Conservation (phyloP, 345 rosid genomes). For the Eucalyptus pauciflora region DNA sequence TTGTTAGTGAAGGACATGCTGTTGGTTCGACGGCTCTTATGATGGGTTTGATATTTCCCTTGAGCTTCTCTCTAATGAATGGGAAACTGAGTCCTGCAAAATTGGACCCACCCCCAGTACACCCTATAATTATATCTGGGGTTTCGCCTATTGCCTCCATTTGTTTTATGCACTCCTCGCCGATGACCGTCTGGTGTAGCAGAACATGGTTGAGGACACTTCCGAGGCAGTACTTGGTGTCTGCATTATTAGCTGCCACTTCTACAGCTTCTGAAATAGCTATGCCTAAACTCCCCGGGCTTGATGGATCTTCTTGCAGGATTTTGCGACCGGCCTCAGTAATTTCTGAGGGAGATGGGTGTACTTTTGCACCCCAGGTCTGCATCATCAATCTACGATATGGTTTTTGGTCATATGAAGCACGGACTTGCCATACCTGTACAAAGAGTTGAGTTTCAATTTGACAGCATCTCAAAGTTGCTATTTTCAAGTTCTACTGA, state of each 20-base stretch:
- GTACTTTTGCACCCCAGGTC: slow-evolving; percentile 96
- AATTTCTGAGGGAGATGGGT: slow-evolving; percentile 70
- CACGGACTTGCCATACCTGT: slow-evolving; percentile 97
- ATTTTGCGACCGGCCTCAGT: slow-evolving; percentile 70
- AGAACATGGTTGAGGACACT: slow-evolving; percentile 90
- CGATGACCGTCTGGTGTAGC: slow-evolving; percentile 89
- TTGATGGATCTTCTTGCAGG: slow-evolving; percentile 51
- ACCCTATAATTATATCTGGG: slow-evolving; percentile 84
- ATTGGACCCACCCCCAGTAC: slow-evolving; percentile 96
- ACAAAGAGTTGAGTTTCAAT: not conserved
- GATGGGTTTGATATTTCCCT: slow-evolving; percentile 70
- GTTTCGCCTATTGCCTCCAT: slow-evolving; percentile 80
- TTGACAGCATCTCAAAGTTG: not conserved
- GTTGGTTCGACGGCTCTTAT: slow-evolving; percentile 83
- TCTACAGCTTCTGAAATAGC: slow-evolving; percentile 98
- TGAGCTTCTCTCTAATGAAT: slow-evolving; percentile 80
- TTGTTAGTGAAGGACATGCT: slow-evolving; percentile 85
- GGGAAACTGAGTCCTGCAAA: slow-evolving; percentile 92
- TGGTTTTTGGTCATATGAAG: slow-evolving; percentile 89
- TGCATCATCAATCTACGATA: slow-evolving; percentile 95
- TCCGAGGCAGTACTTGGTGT: slow-evolving; percentile 82
- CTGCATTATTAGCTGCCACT: slow-evolving; percentile 57
- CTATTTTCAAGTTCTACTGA: not conserved
- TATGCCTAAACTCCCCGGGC: slow-evolving; percentile 91
- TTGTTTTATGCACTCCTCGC: slow-evolving; percentile 80